Conservation (phyloP, 345 rosid genomes). For the Durio zibethinus region DNA sequence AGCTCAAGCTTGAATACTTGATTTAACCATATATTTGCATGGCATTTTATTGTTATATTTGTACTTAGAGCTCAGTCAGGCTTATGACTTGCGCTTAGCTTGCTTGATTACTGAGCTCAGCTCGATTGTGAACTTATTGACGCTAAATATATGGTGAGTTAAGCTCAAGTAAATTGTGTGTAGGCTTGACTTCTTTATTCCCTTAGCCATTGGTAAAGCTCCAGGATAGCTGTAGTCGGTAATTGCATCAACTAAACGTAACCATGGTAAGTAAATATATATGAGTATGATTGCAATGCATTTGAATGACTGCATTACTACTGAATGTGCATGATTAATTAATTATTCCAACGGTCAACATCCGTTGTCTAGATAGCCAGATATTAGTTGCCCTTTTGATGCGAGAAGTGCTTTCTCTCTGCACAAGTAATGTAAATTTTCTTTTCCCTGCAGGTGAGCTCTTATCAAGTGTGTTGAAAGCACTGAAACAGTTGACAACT, state of each 20-base stretch:
- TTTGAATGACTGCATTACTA: not conserved
- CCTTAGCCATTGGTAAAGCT: not conserved
- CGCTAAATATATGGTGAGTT: not conserved
- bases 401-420: not conserved
- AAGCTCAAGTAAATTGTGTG: not conserved
- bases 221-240: not conserved
- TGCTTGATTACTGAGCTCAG: not conserved
- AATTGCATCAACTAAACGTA: not conserved
- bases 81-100: not conserved
- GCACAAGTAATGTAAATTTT: not conserved
- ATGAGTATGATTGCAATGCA: not conserved
- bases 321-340: not conserved
- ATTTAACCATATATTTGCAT: not conserved
- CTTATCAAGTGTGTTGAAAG: not conserved
- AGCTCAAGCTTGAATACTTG: not conserved
- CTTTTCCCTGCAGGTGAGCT: not conserved
- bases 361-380: not conserved
- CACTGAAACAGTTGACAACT: not conserved
- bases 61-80: not conserved
- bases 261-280: not conserved
- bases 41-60: not conserved
- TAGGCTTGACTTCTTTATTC: conserved; percentile 2
- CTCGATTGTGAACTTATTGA: not conserved
- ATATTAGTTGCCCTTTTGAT: not conserved
- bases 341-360: not conserved